phyloP scores from a whole-genome alignment of 2,329 filamentous ascomycete species.

The Aureobasidium sp. region DNA sequence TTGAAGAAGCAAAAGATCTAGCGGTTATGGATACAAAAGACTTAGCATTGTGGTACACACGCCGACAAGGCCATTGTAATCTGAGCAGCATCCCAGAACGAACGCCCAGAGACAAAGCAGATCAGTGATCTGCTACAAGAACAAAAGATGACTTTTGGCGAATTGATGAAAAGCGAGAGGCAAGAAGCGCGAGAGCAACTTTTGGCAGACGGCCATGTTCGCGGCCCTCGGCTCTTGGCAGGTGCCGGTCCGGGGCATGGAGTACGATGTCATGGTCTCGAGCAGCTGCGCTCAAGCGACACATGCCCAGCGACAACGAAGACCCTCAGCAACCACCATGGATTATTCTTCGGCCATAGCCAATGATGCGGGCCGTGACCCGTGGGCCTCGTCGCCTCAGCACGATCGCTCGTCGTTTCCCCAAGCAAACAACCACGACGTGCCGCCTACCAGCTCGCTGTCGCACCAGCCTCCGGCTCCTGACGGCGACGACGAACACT shows the following conservation, averaged over 20 bases:
- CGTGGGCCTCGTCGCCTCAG: conserved; percentile 57
- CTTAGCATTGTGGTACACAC: not conserved
- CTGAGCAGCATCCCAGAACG: conserved; percentile 9
- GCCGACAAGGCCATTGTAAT: conserved; percentile 7
- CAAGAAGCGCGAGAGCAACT: not conserved
- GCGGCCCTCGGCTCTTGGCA: conserved; percentile 11
- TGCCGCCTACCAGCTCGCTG: conserved; percentile 28
- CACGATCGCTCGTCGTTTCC: conserved; percentile 43
- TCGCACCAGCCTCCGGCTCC: conserved; percentile 12
- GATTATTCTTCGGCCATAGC: conserved; percentile 52
- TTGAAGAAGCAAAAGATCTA: conserved; percentile 15
- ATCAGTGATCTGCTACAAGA: not conserved
- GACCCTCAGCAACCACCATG: conserved; percentile 39
- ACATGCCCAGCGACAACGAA: conserved; percentile 18
- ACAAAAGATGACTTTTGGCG: not conserved
- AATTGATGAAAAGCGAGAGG: not conserved
- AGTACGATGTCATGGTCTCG: conserved; percentile 19
- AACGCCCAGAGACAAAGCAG: not conserved
- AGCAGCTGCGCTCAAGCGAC: conserved; percentile 13
- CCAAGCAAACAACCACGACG: conserved; percentile 36
- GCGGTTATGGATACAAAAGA: not conserved
- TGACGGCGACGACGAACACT: conserved; percentile 9
- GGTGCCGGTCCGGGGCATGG: conserved; percentile 20
- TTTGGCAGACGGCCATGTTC: not conserved
- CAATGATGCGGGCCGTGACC: conserved; percentile 53